Base-by-base conservation (phyloP, 257 asterid genomes). In the Petrea volubilis region DNA sequence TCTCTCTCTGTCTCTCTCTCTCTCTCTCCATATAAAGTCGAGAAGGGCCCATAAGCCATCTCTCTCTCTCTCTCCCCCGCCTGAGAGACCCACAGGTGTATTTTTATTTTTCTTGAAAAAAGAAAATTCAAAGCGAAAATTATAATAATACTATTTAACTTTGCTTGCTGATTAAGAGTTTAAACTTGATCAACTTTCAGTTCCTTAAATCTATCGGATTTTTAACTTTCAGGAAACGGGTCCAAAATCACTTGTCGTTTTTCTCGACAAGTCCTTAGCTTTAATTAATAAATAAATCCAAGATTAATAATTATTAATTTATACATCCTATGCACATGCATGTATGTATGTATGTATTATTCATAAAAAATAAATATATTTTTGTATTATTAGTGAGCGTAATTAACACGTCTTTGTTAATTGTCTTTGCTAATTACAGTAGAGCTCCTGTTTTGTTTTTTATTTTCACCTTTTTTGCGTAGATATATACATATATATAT, bases 111-210 rank as follows among this genome's bases (percentile, higher is more conserved):
- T 10, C 55, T 5, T 47, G 7, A 6, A 21, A 61, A 41, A 38
- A 4, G 23, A 11, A 61, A 15, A 49, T 0, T 15, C 29, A 17
- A 21, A 24, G 20, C 36, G 8, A 10, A 40, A 7, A 40, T 6
- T 44, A 44, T 12, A 44, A 44, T 44, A 6, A 40, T 13, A 44
- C 15, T 1, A 0, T 47, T 1, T 47, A 71, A 15, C 61, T 47
- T 53, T 38, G 27, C 71, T 64, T 52, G 44, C 38, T 53, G 34
- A 55, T 23, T 64, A 64, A 73, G 72, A 50, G 27, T 53, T 13
- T n/a, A 8, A 6, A 63, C 49, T 63, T 18, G 38, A 63, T 65
- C 59, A 34, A 46, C 23, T 8, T 20, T 5, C 10, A 36, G 50
- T 9, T 21, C 50, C 64, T 4, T 57, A 57, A 18, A 27, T 57